Base-by-base conservation (phyloP, 2,329 filamentous ascomycete genomes). In the Aureobasidium namibiae region DNA sequence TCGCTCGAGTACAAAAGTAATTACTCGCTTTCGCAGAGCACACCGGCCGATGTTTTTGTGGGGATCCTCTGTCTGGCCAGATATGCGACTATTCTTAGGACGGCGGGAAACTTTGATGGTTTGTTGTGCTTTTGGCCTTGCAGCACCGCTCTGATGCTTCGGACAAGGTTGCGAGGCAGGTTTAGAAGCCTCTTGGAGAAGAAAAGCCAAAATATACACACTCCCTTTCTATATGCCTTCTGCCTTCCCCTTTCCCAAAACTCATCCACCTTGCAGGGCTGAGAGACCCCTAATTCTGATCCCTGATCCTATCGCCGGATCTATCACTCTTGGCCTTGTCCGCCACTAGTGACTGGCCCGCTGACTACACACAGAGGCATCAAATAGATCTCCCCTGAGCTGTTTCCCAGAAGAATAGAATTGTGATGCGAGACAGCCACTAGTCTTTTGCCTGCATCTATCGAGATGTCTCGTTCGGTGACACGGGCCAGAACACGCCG, bases 401-500 rank as follows among this genome's bases (percentile, higher is more conserved):
- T 9, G 18, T 21, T 9, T 9, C 9, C 18, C 14, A 14, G 4
- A 21, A 41, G 4, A 21, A 18, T 10, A 18, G 2, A 21, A 23
- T 42, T 7, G 36, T 42, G n/a, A 23, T 42, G 50, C 50, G 42
- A 33, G 14, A 24, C 3, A 26, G 23, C 36, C 21, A 13, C 16
- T 23, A 24, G 26, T 21, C 7, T 14, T 36, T 18, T 23, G 23
- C 23, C 29, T 29, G 48, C 29, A 14, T 11, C 21, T 26, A 26
- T 18, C 13, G 21, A 24, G 8, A 38, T 38, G 8, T 39, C 13
- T 13, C 36, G 29, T 9, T 36, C 39, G 52, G 52, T 56, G 50
- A 31, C 36, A 54, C 50, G 50, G 50, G 11, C 38, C 38, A 42
- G 23, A 54, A 67, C 74, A 36, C 24, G 24, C 50, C 34, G 49